Evolutionary conservation across 2,329 filamentous ascomycete genomes (phyloP), one percentile per base, ranked within the genome.

Genomic region (Venturia asperata): DNA sequence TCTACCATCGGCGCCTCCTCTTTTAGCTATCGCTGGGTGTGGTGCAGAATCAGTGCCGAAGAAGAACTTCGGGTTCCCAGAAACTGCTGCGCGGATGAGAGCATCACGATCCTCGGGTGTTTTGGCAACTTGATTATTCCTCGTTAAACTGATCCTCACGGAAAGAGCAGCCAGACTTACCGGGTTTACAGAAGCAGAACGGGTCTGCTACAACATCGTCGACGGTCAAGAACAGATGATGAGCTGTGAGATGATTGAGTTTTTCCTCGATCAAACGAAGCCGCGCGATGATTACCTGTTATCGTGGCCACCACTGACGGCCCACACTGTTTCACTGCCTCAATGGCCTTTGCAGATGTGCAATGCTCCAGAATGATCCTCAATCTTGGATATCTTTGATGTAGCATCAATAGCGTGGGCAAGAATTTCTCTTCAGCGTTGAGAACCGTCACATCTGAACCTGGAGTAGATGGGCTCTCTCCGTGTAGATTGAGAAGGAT

Each of bases 401-500:
- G 90, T 1, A 97, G 83, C 21, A 83, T 82, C 68, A 84, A 80
- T 42, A 97, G 81, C 0, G 88, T 93, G 0, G 92, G 92, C 10
- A 97, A 80, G 78, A 97, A 97, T 2, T 80, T 81, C 67, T 86
- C 83, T 75, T 92, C 89, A 24, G 87, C 88, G 70, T 88, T 89
- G 68, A 91, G 78, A 56, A 77, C 74, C 17, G 75, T 77, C 68
- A 77, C 74, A 19, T 73, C 73, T 5, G 64, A 66, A 55, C n/a
- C 62, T 47, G 75, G 74, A 68, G 80, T 80, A 1, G 82, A 81
- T 0, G 86, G 87, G n/a, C 88, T 85, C 77, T 97, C 93, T 69
- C 92, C 93, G 74, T 97, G 92, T n/a, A 97, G 80, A 77, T 97
- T 97, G 52, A 95, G 82, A n/a, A 95, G 83, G 73, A 96, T 81